Percentiles rank a stretch among this genome's conserved stretches.
phyloP scores from a whole-genome alignment of 768 basidiomycete genomes.

The Psilocybe subaeruginosa region DNA sequence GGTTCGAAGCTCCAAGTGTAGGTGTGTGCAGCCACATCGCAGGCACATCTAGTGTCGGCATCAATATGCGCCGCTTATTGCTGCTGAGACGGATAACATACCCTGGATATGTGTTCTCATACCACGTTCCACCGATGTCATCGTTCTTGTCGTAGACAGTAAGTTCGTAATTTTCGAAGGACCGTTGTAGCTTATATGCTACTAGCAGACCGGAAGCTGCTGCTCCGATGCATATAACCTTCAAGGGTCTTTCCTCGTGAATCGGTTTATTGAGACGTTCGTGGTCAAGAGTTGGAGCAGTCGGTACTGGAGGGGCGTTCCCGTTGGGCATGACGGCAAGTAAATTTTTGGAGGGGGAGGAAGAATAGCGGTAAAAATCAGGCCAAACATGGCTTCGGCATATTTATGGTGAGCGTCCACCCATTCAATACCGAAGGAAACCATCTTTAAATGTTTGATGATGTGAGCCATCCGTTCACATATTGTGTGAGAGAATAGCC shows the following conservation, averaged over 20 bases:
- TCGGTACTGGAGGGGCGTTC: neutral
- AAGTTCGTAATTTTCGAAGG: conserved; percentile 34
- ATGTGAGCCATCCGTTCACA: neutral
- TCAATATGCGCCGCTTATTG: neutral
- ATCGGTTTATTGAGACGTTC: conserved; percentile 24
- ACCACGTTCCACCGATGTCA: conserved; percentile 35
- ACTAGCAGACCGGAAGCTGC: conserved; percentile 38
- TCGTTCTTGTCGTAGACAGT: conserved; percentile 38
- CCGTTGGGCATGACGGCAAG: neutral
- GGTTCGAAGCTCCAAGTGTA: conserved; percentile 38
- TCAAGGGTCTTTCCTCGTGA: conserved; percentile 28
- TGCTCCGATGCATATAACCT: conserved; percentile 35
- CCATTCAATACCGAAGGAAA: neutral
- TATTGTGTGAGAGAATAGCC: neutral
- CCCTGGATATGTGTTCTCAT: conserved; percentile 40
- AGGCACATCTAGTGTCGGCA: conserved; percentile 15
- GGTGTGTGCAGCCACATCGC: conserved; percentile 34
- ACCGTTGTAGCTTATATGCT: conserved; percentile 38
- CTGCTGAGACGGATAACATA: conserved; percentile 8
- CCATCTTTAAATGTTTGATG: neutral
- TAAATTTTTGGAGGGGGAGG: neutral
- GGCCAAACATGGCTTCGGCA: neutral
- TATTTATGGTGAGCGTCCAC: neutral
- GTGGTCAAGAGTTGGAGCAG: neutral
- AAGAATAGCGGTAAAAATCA: neutral